Evolutionary conservation across 1,284 basidiomycete genomes (phyloP).

Genomic region (Rhodotorula sp.): DNA sequence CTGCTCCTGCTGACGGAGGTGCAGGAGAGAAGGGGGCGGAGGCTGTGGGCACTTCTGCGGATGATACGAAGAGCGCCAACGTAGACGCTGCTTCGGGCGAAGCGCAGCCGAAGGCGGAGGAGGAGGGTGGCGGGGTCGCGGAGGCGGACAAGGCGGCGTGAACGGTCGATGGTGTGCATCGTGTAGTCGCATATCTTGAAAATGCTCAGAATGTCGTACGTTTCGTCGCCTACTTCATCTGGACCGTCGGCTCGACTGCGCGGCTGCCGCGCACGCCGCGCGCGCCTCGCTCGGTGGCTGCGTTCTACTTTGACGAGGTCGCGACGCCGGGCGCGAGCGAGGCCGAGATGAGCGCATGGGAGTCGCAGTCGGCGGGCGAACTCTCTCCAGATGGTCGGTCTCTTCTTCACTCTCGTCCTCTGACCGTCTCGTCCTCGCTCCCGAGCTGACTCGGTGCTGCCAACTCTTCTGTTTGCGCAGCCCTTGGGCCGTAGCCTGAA

Average conservation of each 20-base stretch:
- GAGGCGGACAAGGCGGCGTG: neutral
- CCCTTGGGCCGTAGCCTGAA: no score
- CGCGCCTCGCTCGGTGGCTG: conserved; percentile 83
- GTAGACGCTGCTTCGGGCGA: neutral
- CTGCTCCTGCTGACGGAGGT: neutral
- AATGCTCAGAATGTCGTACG: neutral
- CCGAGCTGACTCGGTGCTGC: no score
- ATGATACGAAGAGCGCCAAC: neutral
- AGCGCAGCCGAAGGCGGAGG: neutral
- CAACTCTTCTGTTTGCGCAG: no score
- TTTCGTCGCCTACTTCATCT: conserved; percentile 83
- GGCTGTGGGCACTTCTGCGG: neutral
- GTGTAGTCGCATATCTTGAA: neutral
- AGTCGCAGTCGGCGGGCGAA: conserved; percentile 4
- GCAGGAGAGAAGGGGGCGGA: neutral
- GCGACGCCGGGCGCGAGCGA: conserved; percentile 26
- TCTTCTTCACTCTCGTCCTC: neutral
- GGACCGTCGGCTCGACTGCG: conserved; percentile 47
- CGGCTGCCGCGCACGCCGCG: conserved; percentile 48
- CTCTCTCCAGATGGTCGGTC: neutral
- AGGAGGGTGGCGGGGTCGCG: neutral
- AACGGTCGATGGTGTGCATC: neutral
- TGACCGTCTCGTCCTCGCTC: no score
- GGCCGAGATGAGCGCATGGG: conserved; percentile 18
- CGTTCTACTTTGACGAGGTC: conserved; percentile 85